Percentiles rank a stretch among this genome's conserved stretches.
Evolutionary conservation across 257 asterid genomes (phyloP).

Genomic region (Rauvolfia tetraphylla): DNA sequence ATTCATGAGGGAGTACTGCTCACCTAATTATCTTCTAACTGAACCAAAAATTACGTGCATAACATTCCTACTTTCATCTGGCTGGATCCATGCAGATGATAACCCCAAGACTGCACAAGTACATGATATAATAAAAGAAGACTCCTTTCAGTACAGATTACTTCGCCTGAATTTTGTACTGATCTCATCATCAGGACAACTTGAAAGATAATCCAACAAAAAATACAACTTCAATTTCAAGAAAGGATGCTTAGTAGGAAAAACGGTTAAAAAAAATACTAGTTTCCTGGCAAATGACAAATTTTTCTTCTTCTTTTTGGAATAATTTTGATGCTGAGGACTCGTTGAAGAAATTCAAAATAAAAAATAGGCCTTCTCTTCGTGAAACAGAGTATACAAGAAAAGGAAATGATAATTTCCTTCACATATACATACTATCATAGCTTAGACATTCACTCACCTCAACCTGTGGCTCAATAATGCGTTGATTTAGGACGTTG

Average conservation of each 20-base stretch:
- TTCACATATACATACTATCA: not conserved
- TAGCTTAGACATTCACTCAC: slow-evolving; percentile 25
- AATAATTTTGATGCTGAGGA: not conserved
- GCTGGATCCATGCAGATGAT: not conserved
- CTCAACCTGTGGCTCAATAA: slow-evolving; percentile 56
- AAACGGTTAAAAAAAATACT: not conserved
- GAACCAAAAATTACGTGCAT: not conserved
- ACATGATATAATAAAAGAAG: not conserved
- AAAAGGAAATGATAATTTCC: not conserved
- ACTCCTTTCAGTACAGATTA: not conserved
- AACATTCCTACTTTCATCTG: not conserved
- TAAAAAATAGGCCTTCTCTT: not conserved
- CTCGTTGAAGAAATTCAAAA: not conserved
- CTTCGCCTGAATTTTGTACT: not conserved
- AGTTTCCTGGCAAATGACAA: not conserved
- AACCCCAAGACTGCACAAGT: not conserved
- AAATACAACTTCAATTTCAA: not conserved
- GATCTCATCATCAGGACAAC: not conserved
- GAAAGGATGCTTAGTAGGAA: not conserved
- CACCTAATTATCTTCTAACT: not conserved
- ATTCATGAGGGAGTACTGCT: not conserved
- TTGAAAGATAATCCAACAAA: not conserved
- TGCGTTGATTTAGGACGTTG: slow-evolving; percentile 50
- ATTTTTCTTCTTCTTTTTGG: not conserved
- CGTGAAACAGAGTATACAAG: no score